A percentile compares a stretch with the other conserved stretches of the same genome.
Conservation (phyloP, 2,329 filamentous ascomycete genomes). For the Biscogniauxia mediterranea region DNA sequence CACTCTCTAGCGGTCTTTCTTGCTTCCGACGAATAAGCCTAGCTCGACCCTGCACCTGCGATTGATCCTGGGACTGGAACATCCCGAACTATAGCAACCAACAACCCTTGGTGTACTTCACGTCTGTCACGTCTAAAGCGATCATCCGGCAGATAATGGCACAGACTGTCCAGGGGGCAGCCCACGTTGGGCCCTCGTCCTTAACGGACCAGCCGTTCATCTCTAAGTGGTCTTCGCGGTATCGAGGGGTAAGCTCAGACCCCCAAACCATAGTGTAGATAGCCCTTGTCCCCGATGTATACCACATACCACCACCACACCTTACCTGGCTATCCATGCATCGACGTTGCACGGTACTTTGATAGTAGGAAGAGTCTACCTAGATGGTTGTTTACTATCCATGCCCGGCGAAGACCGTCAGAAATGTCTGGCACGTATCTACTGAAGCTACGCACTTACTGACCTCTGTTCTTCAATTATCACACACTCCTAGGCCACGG, state of each 20-base stretch:
- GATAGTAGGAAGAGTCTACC: no score
- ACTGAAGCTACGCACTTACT: not conserved
- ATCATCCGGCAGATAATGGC: slow-evolving; percentile 16
- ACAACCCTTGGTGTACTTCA: not conserved
- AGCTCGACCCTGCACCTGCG: not conserved
- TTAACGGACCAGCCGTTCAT: slow-evolving; percentile 40
- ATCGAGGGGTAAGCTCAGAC: slow-evolving; percentile 57
- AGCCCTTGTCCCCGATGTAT: slow-evolving; percentile 12
- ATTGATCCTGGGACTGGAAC: no score
- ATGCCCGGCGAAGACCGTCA: not conserved
- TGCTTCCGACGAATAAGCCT: not conserved
- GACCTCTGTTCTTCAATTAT: not conserved
- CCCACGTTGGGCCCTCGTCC: slow-evolving; percentile 25
- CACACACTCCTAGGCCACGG: slow-evolving; percentile 63
- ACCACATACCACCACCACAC: not conserved
- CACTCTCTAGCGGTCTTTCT: not conserved
- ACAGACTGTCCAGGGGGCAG: slow-evolving; percentile 26
- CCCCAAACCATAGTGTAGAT: slow-evolving; percentile 12
- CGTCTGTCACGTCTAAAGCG: not conserved
- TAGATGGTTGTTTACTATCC: not conserved
- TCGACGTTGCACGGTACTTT: no score
- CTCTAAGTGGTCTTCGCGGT: slow-evolving; percentile 59
- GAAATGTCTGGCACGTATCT: not conserved
- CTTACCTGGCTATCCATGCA: no score
- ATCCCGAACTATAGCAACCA: no score